Percentiles rank a stretch among this genome's conserved stretches.
Evolutionary conservation across 106 monocot species (phyloP).

Genomic region (Dendrobium chrysotoxum): DNA sequence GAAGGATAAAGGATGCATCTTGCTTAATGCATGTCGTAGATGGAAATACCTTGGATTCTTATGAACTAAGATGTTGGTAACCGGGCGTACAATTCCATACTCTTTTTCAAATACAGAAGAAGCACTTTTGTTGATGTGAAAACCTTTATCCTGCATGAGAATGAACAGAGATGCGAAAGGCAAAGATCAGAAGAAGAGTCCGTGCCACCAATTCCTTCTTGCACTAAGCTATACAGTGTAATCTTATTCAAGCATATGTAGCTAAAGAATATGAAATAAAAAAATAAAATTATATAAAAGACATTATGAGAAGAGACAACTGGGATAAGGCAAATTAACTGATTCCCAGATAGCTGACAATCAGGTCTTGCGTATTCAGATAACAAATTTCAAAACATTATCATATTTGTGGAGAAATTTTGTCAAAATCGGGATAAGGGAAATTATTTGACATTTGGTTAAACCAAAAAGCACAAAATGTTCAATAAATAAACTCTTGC

Average conservation of each 20-base stretch:
- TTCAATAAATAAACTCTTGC: neutral
- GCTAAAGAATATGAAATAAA: too few relatives aligned
- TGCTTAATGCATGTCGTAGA: neutral
- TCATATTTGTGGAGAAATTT: too few relatives aligned
- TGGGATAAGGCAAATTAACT: too few relatives aligned
- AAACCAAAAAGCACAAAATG: neutral
- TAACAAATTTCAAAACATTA: too few relatives aligned
- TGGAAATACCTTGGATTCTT: slow-evolving; percentile 30
- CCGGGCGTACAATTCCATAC: slow-evolving; percentile 10
- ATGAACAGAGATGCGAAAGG: neutral
- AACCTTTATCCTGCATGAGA: neutral
- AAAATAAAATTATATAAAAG: too few relatives aligned
- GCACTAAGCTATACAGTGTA: neutral
- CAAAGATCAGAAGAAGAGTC: neutral
- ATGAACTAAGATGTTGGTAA: slow-evolving; percentile 14
- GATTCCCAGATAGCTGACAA: too few relatives aligned
- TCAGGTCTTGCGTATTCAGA: too few relatives aligned
- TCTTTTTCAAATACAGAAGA: slow-evolving; percentile 53
- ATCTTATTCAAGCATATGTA: neutral
- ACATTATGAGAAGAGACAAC: too few relatives aligned
- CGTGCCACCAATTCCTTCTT: neutral
- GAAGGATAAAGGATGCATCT: neutral
- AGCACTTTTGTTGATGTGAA: slow-evolving; percentile 26
- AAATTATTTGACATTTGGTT: too few relatives aligned
- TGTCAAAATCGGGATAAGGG: too few relatives aligned